phyloP scores from a whole-genome alignment of 345 rosid genomes.

The Ricinus communis region DNA sequence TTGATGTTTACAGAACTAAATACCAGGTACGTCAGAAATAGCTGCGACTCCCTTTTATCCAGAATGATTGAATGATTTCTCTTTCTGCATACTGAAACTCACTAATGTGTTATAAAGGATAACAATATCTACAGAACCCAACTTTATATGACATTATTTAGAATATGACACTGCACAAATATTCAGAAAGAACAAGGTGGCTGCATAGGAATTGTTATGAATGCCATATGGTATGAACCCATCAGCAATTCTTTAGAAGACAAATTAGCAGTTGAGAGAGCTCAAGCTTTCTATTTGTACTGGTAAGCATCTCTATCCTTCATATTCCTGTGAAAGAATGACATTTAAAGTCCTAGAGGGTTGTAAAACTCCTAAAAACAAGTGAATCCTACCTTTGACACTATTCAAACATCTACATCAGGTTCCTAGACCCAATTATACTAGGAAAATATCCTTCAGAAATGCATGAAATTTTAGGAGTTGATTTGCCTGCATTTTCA shows the following conservation, averaged over 20 bases:
- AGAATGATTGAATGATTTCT: neutral
- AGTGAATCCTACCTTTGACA: neutral
- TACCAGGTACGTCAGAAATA: conserved; percentile 43
- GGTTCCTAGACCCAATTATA: conserved; percentile 71
- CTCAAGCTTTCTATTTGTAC: conserved; percentile 54
- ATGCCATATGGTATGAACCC: conserved; percentile 60
- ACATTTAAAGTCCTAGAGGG: no score
- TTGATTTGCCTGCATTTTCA: conserved; percentile 49
- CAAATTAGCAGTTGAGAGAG: conserved; percentile 57
- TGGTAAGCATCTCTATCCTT: conserved; percentile 40
- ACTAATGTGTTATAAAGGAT: neutral
- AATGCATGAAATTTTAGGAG: conserved; percentile 50
- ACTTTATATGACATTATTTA: neutral
- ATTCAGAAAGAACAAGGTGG: conserved; percentile 56
- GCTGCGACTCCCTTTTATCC: neutral
- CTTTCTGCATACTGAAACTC: neutral
- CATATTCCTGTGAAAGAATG: no score
- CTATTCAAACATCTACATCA: conserved; percentile 20
- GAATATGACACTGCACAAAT: neutral
- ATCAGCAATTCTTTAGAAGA: conserved; percentile 49
- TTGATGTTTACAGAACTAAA: conserved; percentile 40
- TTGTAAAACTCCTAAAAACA: neutral
- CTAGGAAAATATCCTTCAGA: conserved; percentile 56
- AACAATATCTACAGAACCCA: no score
- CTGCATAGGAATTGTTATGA: conserved; percentile 57